Evolutionary conservation across 2,329 filamentous ascomycete genomes (phyloP).

Genomic region (Penicillium decumbens): DNA sequence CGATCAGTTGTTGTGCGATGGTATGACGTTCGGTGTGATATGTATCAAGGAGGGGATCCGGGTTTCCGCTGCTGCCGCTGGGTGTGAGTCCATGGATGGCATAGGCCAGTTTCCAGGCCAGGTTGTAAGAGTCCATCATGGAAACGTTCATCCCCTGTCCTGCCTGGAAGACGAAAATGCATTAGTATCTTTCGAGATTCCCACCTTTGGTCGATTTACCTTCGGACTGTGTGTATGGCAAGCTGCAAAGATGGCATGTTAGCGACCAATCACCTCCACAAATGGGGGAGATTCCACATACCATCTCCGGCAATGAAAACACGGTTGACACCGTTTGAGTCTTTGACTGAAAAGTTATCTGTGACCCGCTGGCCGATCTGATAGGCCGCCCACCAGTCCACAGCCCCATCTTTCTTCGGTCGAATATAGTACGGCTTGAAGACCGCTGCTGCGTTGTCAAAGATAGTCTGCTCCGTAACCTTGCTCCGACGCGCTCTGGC

Average conservation of each 20-base stretch:
- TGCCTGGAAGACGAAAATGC: slow-evolving; percentile 39
- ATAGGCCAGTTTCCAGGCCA: slow-evolving; percentile 41
- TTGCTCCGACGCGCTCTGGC: slow-evolving; percentile 60
- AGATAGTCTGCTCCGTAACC: slow-evolving; percentile 60
- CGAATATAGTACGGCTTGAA: slow-evolving; percentile 63
- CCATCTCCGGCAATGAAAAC: slow-evolving; percentile 69
- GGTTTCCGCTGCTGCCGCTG: slow-evolving; percentile 6
- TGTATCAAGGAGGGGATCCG: slow-evolving; percentile 33
- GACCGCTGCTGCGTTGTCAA: slow-evolving; percentile 61
- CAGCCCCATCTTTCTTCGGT: slow-evolving; percentile 52
- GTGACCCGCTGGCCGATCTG: slow-evolving; percentile 66
- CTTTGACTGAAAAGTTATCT: slow-evolving; percentile 49
- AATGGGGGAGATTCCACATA: slow-evolving; percentile 15
- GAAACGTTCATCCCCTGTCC: slow-evolving; percentile 78
- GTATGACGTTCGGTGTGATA: slow-evolving; percentile 38
- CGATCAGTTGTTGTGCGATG: slow-evolving; percentile 37
- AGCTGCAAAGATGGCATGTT: slow-evolving; percentile 40
- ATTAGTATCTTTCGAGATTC: neutral
- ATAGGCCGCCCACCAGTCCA: slow-evolving; percentile 73
- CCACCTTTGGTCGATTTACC: slow-evolving; percentile 15
- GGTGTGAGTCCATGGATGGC: slow-evolving; percentile 36
- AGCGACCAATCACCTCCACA: neutral
- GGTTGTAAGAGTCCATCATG: slow-evolving; percentile 55
- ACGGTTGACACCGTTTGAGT: slow-evolving; percentile 63
- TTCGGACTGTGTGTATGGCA: slow-evolving; percentile 76